Conservation (phyloP, 352 stramenopile genomes). For the Globisporangium emineosum region DNA sequence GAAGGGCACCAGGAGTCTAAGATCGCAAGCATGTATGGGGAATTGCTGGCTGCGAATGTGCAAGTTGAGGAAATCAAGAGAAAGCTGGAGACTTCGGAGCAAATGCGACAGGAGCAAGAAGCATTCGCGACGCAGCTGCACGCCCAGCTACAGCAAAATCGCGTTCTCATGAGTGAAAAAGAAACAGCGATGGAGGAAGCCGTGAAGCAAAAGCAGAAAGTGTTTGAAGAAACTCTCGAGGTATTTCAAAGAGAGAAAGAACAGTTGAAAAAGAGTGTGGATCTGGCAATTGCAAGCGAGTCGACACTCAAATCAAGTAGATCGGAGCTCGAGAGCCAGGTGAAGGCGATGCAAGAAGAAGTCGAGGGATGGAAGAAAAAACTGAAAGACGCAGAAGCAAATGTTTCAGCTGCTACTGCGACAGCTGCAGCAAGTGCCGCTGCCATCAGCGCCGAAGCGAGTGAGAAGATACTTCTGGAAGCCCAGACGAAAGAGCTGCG, state of each 20-base stretch:
- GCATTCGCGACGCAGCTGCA: conserved; percentile 49
- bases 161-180: conserved; percentile 42
- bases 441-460: conserved; percentile 25
- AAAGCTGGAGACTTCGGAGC: conserved; percentile 59
- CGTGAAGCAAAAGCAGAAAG: conserved; percentile 36
- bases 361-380: conserved; percentile 40
- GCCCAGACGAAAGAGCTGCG: conserved; percentile 74
- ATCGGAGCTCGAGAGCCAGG: conserved; percentile 32
- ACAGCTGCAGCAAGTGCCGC: conserved; percentile 4
- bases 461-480: conserved; percentile 57
- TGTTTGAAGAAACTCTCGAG: conserved; percentile 29
- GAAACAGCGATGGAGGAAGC: conserved; percentile 37
- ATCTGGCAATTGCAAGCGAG: conserved; percentile 32
- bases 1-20: conserved; percentile 73
- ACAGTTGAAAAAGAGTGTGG: conserved; percentile 36
- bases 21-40: conserved; percentile 58
- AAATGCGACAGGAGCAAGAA: conserved; percentile 66
- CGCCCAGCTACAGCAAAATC: conserved; percentile 47
- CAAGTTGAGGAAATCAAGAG: conserved; percentile 73
- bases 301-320: conserved; percentile 28
- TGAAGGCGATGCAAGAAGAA: conserved; percentile 33
- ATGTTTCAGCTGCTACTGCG: conserved; percentile 6
- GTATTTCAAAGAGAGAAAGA: conserved; percentile 39
- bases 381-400: conserved; percentile 23
- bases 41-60: conserved; percentile 73